These are phyloP conservation scores for Corrigiola litoralis DNA, from an alignment of 179 eudicot species.

Conservation along the genomic window DNA sequence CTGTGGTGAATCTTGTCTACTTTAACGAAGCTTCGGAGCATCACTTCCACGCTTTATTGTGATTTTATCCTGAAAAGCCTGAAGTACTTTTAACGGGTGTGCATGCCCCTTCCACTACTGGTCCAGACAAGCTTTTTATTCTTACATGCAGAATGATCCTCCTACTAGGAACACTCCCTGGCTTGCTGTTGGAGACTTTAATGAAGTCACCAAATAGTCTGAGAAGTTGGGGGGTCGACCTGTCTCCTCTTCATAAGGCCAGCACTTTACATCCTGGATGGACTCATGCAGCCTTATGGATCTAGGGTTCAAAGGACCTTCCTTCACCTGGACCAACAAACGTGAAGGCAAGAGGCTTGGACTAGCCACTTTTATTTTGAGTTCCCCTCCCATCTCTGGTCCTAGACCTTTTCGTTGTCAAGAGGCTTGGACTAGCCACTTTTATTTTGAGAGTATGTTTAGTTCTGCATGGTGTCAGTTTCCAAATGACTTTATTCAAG, in stretches of 20 bases:
- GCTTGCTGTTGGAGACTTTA: background rate
- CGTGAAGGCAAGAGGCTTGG: background rate
- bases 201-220: background rate
- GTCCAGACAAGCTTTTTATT: background rate
- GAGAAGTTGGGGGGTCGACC: background rate
- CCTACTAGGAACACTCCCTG: background rate
- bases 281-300: background rate
- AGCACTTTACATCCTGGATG: rapidly evolving
- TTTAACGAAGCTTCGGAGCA: background rate
- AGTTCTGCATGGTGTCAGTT: background rate
- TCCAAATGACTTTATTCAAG: too few species aligned
- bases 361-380: background rate
- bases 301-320: background rate
- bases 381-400: background rate
- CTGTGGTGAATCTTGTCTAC: too few species aligned
- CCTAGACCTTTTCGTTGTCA: background rate
- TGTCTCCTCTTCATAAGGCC: background rate
- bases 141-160: rapidly evolving
- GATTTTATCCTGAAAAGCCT: background rate
- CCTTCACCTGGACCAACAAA: background rate
- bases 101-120: background rate
- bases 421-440: background rate
- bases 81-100: background rate
- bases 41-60: background rate
- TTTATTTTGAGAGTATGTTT: background rate